phyloP scores from a whole-genome alignment of 805 yeast species.

The Candida insectalens region DNA sequence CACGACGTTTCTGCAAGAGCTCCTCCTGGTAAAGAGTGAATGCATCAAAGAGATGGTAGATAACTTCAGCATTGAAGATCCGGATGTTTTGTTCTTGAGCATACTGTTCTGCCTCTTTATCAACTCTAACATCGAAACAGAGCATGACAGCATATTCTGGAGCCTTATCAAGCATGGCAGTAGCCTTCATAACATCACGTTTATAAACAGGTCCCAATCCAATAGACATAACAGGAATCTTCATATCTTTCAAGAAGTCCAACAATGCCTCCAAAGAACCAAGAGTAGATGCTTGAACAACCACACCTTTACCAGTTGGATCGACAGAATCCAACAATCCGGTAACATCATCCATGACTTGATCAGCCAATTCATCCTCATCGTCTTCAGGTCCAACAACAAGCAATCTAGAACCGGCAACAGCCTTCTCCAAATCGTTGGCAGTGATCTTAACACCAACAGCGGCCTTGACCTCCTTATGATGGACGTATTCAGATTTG shows the following conservation, averaged over 20 bases:
- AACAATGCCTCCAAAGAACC: constrained; percentile 96
- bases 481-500: constrained; percentile 94
- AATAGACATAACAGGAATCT: constrained; percentile 98
- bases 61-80: constrained; percentile 92
- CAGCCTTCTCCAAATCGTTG: constrained; percentile 94
- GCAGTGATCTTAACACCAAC: constrained; percentile 98
- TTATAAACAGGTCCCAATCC: constrained; percentile 97
- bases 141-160: constrained; percentile 96
- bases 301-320: constrained; percentile 91
- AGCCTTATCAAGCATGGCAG: constrained; percentile 94
- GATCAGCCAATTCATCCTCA: constrained; percentile 95
- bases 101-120: constrained; percentile 96
- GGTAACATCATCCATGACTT: constrained; percentile 96
- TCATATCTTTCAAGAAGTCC: constrained; percentile 96
- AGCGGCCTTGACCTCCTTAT: constrained; percentile 97
- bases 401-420: constrained; percentile 93
- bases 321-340: constrained; percentile 93
- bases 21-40: constrained; percentile 88
- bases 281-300: constrained; percentile 95
- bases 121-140: constrained; percentile 95
- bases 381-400: constrained; percentile 97
- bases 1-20: constrained; percentile 81
- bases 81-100: constrained; percentile 89
- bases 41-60: constrained; percentile 92
- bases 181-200: constrained; percentile 96